These are phyloP conservation scores for Wallacemonas rigidus DNA, from an alignment of 208 protist genomes.

Conservation along the genomic window DNA sequence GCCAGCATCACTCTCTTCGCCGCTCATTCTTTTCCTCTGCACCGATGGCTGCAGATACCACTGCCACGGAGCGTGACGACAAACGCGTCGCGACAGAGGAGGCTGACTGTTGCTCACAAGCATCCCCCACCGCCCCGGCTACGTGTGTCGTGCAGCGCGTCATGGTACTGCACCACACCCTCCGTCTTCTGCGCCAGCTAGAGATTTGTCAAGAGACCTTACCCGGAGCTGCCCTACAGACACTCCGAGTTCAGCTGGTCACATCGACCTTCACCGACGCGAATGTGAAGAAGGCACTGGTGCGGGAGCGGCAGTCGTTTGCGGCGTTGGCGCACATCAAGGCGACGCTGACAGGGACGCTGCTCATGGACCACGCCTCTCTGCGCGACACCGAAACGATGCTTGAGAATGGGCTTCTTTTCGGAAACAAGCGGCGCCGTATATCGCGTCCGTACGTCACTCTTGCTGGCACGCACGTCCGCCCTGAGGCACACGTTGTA, in stretches of 20 bases:
- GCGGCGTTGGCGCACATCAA: conserved; percentile 72
- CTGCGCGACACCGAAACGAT: conserved; percentile 55
- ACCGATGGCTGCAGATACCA: too few species aligned
- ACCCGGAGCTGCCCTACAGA: conserved; percentile 19
- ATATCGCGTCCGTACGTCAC: conserved; percentile 1
- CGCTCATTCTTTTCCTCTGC: not conserved
- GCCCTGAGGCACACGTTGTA: not conserved
- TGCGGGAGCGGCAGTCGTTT: conserved; percentile 66
- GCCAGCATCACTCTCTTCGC: conserved; percentile 32
- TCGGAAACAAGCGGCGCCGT: conserved; percentile 10
- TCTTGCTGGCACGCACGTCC: not conserved
- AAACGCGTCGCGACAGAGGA: not conserved
- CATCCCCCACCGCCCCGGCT: too few species aligned
- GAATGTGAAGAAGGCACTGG: conserved; percentile 36
- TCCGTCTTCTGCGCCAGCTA: conserved; percentile 59
- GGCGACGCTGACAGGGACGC: conserved; percentile 62
- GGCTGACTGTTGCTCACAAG: too few species aligned
- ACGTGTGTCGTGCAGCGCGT: conserved; percentile 34
- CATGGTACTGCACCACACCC: conserved; percentile 46
- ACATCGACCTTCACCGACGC: conserved; percentile 40
- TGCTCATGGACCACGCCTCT: conserved; percentile 58
- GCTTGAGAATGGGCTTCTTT: conserved; percentile 45
- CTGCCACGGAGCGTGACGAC: too few species aligned
- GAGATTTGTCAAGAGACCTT: conserved; percentile 76
- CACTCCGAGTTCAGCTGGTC: conserved; percentile 70